phyloP scores from a whole-genome alignment of 163 green algal species.

The Scenedesmus sp. region DNA sequence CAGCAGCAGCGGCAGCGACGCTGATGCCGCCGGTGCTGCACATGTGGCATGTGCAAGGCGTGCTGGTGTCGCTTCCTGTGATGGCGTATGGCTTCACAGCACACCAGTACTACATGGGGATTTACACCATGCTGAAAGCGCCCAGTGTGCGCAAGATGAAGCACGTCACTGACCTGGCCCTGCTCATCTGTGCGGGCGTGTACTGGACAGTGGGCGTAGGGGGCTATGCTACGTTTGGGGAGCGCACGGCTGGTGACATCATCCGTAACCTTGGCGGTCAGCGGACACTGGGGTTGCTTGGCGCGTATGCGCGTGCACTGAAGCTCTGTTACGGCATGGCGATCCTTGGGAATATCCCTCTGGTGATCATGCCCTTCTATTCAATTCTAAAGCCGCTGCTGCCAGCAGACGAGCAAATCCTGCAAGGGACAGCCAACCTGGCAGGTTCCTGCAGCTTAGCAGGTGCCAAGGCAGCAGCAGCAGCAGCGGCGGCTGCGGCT shows the following conservation, averaged over 20 bases:
- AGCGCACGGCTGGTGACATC: conserved; percentile 79
- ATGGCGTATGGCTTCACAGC: conserved; percentile 88
- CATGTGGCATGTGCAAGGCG: conserved; percentile 77
- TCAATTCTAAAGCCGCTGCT: conserved; percentile 65
- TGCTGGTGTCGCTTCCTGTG: conserved; percentile 85
- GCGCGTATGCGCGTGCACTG: conserved; percentile 72
- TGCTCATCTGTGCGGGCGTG: conserved; percentile 55
- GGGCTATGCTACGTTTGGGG: conserved; percentile 82
- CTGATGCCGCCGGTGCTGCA: conserved; percentile 46
- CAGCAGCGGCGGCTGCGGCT: background rate
- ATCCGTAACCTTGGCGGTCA: conserved; percentile 84
- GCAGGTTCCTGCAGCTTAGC: background rate
- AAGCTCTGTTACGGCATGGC: conserved; percentile 80
- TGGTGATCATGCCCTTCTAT: conserved; percentile 82
- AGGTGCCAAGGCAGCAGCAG: conserved; percentile 19
- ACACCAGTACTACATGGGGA: conserved; percentile 78
- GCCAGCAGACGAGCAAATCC: background rate
- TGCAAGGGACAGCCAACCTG: background rate
- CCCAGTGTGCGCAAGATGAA: conserved; percentile 63
- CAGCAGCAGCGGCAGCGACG: background rate
- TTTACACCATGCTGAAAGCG: conserved; percentile 59
- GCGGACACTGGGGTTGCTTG: conserved; percentile 61
- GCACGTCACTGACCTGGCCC: conserved; percentile 65
- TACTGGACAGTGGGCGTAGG: conserved; percentile 82
- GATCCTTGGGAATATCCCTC: conserved; percentile 80